A percentile compares a stretch with the other conserved stretches of the same genome.
Conservation (phyloP, 345 rosid genomes). For the Tarenaya hassleriana region DNA sequence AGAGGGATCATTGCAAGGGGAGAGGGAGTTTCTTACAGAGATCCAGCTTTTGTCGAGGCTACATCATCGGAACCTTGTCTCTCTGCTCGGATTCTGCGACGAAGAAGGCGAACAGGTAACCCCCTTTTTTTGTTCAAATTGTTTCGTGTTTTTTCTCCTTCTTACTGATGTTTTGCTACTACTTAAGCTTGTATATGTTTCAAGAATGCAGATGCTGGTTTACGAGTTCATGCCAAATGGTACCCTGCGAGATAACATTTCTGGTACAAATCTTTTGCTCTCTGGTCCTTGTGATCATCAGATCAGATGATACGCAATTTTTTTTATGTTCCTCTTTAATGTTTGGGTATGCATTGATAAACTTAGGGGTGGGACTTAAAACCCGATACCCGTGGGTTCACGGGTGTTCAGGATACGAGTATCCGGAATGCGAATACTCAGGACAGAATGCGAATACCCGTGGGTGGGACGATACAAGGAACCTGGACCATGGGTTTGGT, state of each 20-base stretch:
- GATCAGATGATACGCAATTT: no score
- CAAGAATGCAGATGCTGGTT: constrained; percentile 66
- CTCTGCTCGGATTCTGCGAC: constrained; percentile 83
- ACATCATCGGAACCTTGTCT: constrained; percentile 92
- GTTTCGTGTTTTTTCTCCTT: not conserved
- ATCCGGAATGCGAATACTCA: no score
- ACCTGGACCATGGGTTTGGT: no score
- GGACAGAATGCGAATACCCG: no score
- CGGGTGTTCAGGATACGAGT: no score
- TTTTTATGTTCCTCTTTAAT: no score
- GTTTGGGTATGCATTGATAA: no score
- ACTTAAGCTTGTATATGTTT: not conserved
- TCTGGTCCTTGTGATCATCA: no score
- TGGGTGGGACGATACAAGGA: no score
- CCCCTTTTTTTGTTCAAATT: not conserved
- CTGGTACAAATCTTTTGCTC: constrained; percentile 45
- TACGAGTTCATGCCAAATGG: constrained; percentile 91
- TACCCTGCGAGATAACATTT: constrained; percentile 76
- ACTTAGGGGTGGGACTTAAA: no score
- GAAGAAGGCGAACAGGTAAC: constrained; percentile 93
- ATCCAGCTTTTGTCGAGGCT: constrained; percentile 79
- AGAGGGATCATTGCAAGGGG: constrained; percentile 87
- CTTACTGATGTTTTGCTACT: constrained; percentile 14
- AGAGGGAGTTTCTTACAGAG: constrained; percentile 86
- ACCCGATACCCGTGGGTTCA: no score